phyloP scores from a whole-genome alignment of 2,329 filamentous ascomycete species.

The Fusarium lateritium region DNA sequence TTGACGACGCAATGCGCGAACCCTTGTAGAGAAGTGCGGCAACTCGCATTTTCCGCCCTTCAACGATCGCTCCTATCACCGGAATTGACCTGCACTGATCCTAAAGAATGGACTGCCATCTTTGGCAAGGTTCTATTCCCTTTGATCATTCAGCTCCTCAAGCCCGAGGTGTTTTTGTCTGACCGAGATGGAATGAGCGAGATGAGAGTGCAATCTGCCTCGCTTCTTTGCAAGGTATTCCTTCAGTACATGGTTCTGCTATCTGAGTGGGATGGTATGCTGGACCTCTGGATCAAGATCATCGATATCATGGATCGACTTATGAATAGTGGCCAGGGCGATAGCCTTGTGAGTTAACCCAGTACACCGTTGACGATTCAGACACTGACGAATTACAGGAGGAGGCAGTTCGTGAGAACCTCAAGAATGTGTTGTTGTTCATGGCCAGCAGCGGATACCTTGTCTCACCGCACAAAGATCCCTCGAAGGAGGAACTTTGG shows the following conservation, averaged over 20 bases:
- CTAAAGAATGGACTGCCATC: constrained; percentile 94
- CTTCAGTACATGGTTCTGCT: constrained; percentile 91
- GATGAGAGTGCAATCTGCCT: constrained; percentile 91
- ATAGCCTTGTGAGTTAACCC: constrained; percentile 78
- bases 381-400: constrained; percentile 68
- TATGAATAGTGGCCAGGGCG: constrained; percentile 95
- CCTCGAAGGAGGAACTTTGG: constrained; percentile 70
- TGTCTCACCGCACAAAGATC: constrained; percentile 74
- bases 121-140: constrained; percentile 96
- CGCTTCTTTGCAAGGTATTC: constrained; percentile 94
- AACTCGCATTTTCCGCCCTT: constrained; percentile 87
- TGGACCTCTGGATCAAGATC: constrained; percentile 92
- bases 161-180: constrained; percentile 93
- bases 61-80: constrained; percentile 89
- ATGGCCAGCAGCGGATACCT: constrained; percentile 93
- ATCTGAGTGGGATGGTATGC: constrained; percentile 88
- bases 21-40: constrained; percentile 91
- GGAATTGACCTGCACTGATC: constrained; percentile 84
- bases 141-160: constrained; percentile 86
- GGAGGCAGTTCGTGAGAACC: constrained; percentile 93
- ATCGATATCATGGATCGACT: constrained; percentile 95
- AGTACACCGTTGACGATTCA: not conserved
- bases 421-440: constrained; percentile 96
- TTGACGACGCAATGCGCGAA: constrained; percentile 93
- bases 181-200: constrained; percentile 96